Evolutionary conservation across 2,329 filamentous ascomycete species (phyloP).

Genomic region (Diplodia seriata): DNA sequence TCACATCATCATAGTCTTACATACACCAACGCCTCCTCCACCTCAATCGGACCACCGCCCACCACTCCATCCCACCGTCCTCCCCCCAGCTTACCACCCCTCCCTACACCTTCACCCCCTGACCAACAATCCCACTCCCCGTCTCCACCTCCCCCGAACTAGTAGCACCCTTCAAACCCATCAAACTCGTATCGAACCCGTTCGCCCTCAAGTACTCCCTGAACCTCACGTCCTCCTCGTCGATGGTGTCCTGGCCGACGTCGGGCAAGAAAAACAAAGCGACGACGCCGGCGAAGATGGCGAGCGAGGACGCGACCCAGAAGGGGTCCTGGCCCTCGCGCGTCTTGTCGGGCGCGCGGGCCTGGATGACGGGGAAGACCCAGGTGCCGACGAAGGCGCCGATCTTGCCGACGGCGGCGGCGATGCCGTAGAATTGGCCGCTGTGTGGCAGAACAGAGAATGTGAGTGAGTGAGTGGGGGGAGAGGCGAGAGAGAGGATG

Average conservation of each 20-base stretch:
- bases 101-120: neutral
- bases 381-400: conserved; percentile 87
- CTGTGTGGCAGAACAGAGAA: conserved; percentile 44
- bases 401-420: conserved; percentile 76
- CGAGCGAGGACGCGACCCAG: conserved; percentile 80
- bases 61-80: too few species aligned
- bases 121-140: neutral
- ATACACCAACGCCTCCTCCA: too few species aligned
- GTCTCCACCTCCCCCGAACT: neutral
- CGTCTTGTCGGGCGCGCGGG: conserved; percentile 43
- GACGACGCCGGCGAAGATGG: conserved; percentile 74
- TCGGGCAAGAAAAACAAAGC: conserved; percentile 74
- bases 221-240: conserved; percentile 77
- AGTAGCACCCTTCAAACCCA: conserved; percentile 7
- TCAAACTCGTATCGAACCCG: conserved; percentile 21
- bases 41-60: neutral
- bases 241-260: conserved; percentile 84
- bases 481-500: neutral
- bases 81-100: too few species aligned
- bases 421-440: conserved; percentile 75
- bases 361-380: conserved; percentile 72
- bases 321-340: conserved; percentile 83
- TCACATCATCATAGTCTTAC: too few species aligned
- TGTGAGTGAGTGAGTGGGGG: neutral
- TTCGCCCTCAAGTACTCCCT: conserved; percentile 66